Evolutionary conservation across 2,329 filamentous ascomycete genomes (phyloP).

Genomic region (Xylariaceae sp.): DNA sequence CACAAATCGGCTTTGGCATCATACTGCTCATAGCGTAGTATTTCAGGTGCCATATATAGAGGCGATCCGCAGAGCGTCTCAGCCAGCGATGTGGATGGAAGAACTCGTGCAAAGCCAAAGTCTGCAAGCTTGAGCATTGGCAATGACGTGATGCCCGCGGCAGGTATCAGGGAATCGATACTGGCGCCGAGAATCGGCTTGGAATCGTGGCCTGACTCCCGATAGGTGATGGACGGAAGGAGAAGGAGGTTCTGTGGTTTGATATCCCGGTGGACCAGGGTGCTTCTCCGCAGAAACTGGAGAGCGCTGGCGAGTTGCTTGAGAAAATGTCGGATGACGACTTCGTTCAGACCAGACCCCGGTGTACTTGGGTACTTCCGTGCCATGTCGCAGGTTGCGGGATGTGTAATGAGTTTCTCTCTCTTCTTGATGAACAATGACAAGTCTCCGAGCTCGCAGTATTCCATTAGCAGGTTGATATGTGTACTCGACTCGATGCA

Average conservation of each 20-base stretch:
- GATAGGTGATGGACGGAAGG: slow-evolving; percentile 73
- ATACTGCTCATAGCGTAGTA: slow-evolving; percentile 94
- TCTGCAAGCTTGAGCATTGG: slow-evolving; percentile 98
- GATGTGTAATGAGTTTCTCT: slow-evolving; percentile 72
- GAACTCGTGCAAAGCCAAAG: slow-evolving; percentile 93
- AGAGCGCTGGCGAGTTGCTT: slow-evolving; percentile 92
- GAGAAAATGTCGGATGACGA: slow-evolving; percentile 92
- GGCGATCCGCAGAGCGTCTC: slow-evolving; percentile 96
- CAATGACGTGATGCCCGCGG: slow-evolving; percentile 74
- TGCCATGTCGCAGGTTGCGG: slow-evolving; percentile 84
- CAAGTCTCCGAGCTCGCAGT: slow-evolving; percentile 90
- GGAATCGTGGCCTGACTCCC: slow-evolving; percentile 55
- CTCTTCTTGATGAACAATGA: slow-evolving; percentile 96
- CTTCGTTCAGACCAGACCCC: slow-evolving; percentile 87
- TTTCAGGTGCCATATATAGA: slow-evolving; percentile 98
- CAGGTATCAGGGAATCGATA: slow-evolving; percentile 74
- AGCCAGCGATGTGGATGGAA: slow-evolving; percentile 86
- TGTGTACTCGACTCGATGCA: slow-evolving; percentile 82
- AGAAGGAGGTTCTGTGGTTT: slow-evolving; percentile 95
- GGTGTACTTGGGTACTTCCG: slow-evolving; percentile 83
- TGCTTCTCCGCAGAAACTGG: slow-evolving; percentile 77
- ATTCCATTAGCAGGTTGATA: slow-evolving; percentile 98
- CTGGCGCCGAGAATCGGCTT: slow-evolving; percentile 73
- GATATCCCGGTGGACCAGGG: slow-evolving; percentile 93
- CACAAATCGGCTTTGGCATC: slow-evolving; percentile 95